Base-by-base conservation (phyloP, 805 yeast species). In the Kazachstania taianensis region DNA sequence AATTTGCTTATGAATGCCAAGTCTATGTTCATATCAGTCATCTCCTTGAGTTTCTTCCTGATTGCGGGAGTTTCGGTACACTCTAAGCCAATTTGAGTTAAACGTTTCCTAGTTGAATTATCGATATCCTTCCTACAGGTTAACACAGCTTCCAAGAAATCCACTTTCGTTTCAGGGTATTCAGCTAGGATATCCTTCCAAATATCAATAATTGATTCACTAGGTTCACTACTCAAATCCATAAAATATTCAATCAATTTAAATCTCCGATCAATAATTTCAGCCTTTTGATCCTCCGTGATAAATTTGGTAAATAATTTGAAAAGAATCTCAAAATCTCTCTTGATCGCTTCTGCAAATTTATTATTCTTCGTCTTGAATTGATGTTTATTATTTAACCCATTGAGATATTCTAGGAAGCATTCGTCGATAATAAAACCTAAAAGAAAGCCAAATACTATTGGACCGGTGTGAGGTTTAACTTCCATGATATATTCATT, bases 151-250 rank as follows among this genome's bases (percentile, higher is more conserved):
- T 71, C 72, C 29, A 87, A 67, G 49, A 85, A 72, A 34, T 73
- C 78, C 6, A 78, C 60, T 0, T 94, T 86, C 39, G 87, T 77
- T 53, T 84, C 86, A 61, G 84, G 78, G 62, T 78, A 85, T 28
- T 70, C 70, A 9, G 65, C 63, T 35, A 85, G 62, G 26, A 81
- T 70, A 30, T 70, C 73, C 49, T 66, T 66, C 77, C 86, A 81
- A 37, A 72, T 66, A 19, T 53, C 64, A n/a, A 69, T 48, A 18
- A 76, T 62, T 22, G 68, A 72, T n/a, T 64, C 68, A 7, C 63
- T 59, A 3, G 62, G 57, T 46, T 70, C 53, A 28, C 71, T 68
- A 29, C 76, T 59, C 33, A 78, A 57, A 30, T 76, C 81, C 53
- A 77, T 65, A 38, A 81, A 62, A 38, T 67, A 67, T 47, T 80